Evolutionary conservation across 2,329 filamentous ascomycete genomes (phyloP).

Genomic region (Cladosporium sp.): DNA sequence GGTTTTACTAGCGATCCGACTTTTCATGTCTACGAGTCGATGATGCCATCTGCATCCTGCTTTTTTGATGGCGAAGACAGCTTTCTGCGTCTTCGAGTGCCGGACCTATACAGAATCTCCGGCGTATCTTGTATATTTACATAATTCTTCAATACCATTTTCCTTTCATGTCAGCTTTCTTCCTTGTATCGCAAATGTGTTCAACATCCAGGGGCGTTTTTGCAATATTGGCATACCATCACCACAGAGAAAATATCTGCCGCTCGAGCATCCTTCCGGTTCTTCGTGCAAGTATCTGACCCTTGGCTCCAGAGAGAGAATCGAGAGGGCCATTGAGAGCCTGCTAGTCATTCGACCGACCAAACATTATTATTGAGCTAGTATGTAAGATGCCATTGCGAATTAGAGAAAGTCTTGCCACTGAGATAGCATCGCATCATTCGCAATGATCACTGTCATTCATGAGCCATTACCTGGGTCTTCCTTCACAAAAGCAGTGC

Average conservation of each 20-base stretch:
- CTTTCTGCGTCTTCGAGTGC: background rate
- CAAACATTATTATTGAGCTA: background rate
- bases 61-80: background rate
- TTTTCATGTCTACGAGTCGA: slow-evolving; percentile 5
- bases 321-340: background rate
- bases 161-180: background rate
- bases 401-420: background rate
- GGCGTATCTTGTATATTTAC: background rate
- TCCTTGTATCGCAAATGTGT: background rate
- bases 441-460: background rate
- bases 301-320: background rate
- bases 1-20: slow-evolving; percentile 1
- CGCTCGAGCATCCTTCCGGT: background rate
- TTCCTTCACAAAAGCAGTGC: background rate
- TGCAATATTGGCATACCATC: too few species aligned
- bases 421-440: background rate
- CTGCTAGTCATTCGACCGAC: background rate
- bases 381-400: background rate
- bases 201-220: too few species aligned
- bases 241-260: background rate
- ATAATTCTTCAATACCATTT: slow-evolving; percentile 6
- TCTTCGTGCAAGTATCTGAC: background rate
- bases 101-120: background rate
- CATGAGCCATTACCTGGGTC: background rate
- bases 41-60: slow-evolving; percentile 10